Base-by-base conservation (phyloP, 140 eudicot genomes). In the Stevia rebaudiana region DNA sequence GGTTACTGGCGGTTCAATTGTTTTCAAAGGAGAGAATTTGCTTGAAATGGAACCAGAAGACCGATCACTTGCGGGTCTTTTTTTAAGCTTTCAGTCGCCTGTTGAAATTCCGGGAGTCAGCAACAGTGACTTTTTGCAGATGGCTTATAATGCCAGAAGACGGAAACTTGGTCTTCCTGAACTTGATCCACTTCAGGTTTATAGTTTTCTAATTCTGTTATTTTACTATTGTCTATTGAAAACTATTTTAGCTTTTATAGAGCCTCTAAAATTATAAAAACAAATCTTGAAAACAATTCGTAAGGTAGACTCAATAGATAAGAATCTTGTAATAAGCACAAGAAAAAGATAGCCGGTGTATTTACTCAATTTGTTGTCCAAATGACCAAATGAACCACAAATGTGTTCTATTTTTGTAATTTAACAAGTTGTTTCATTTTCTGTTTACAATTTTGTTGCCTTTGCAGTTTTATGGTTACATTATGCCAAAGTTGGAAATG, bases 31-130 rank as follows among this genome's bases (percentile, higher is more conserved):
- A 52, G 89, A 88, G 74, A 79, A 88, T 70, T 65, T 94, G 77
- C 95, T 94, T 70, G 97, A 88, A 75, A 94, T 88, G 99, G 97
- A 79, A 66, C 90, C 99, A 13, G 97, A 94, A 81, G 95, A 94
- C 76, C 81, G 99, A 78, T 83, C 99, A 68, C 79, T 83, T 55
- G 94, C 97, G 50, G 99, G 99, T 11, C 82, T 94, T 57, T 94
- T 94, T 52, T 63, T 94, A 89, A 94, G 95, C 75, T 94, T 94
- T 67, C 99, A 94, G 80, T 83, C 99, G 16, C 99, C 99, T 10
- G 89, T 88, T 73, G 99, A 79, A 76, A 94, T 94, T 61, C 99
- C 99, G 23, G 99, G 99, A 51, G 99, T 94, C 11, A 88, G 95
- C 79, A 94, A 94, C 68, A 82, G 80, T 65, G 95, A 94, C 68